These are phyloP conservation scores for Paratrypanosoma confusum DNA, from an alignment of 208 protist genomes.

Conservation along the genomic window DNA sequence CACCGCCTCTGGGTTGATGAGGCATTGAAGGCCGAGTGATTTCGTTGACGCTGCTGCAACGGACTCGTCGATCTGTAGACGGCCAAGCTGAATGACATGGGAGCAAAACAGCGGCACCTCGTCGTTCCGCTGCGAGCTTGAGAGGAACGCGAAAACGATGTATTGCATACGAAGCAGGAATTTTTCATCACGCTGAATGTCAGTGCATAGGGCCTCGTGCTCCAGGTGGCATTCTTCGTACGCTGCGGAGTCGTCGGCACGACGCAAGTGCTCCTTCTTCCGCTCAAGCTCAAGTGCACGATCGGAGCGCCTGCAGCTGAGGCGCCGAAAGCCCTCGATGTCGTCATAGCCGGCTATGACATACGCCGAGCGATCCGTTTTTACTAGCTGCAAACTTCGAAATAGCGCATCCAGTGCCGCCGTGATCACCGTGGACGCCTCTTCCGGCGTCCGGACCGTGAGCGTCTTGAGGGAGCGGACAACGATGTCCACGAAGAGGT, in stretches of 20 bases:
- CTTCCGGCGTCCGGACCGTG: constrained; percentile 63
- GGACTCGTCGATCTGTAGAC: constrained; percentile 57
- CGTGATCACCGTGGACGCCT: constrained; percentile 65
- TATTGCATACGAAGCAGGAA: constrained; percentile 86
- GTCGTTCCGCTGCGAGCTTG: constrained; percentile 64
- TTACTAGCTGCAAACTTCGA: constrained; percentile 62
- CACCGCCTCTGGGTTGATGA: constrained; percentile 74
- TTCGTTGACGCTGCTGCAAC: constrained; percentile 69
- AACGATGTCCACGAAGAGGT: constrained; percentile 73
- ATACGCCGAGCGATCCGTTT: constrained; percentile 28
- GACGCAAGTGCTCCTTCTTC: constrained; percentile 61
- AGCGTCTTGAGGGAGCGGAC: constrained; percentile 65
- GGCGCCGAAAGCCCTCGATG: constrained; percentile 73
- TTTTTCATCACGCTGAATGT: constrained; percentile 82
- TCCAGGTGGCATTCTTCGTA: constrained; percentile 33
- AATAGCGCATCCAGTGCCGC: constrained; percentile 73
- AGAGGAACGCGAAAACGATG: constrained; percentile 75
- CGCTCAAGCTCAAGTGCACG: constrained; percentile 35
- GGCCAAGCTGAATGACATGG: constrained; percentile 77
- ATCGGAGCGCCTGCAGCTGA: too few species aligned
- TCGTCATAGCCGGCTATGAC: constrained; percentile 85
- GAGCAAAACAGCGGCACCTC: constrained; percentile 69
- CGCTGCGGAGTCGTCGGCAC: constrained; percentile 35
- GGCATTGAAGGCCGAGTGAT: constrained; percentile 72
- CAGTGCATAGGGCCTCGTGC: constrained; percentile 56